Evolutionary conservation across 2,329 filamentous ascomycete species (phyloP).

Genomic region (Clarireedia monteithiana): DNA sequence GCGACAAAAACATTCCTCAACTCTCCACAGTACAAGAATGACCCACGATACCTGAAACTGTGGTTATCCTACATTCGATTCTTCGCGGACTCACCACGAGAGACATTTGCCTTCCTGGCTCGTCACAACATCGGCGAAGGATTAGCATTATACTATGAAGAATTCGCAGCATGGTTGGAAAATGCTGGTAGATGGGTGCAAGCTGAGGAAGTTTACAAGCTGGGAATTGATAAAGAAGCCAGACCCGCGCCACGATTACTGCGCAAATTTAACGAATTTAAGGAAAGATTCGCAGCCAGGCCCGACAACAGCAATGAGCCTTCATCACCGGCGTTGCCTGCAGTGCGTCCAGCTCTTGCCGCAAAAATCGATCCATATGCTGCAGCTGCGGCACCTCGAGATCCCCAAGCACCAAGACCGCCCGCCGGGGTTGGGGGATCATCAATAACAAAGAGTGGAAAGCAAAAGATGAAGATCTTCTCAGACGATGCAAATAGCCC

Average conservation of each 20-base stretch:
- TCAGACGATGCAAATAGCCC: constrained; percentile 60
- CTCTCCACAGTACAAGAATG: constrained; percentile 87
- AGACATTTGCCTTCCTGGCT: constrained; percentile 85
- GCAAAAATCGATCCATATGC: constrained; percentile 81
- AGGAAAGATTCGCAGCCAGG: constrained; percentile 64
- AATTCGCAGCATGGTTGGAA: constrained; percentile 92
- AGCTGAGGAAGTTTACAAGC: constrained; percentile 85
- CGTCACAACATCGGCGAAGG: constrained; percentile 81
- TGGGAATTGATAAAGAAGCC: constrained; percentile 85
- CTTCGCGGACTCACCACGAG: constrained; percentile 87
- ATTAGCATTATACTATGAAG: constrained; percentile 90
- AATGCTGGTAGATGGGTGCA: constrained; percentile 75
- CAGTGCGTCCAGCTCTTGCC: constrained; percentile 72
- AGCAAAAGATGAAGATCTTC: constrained; percentile 85
- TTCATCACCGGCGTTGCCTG: constrained; percentile 79
- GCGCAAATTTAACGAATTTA: constrained; percentile 89
- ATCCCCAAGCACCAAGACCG: constrained; percentile 58
- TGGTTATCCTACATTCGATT: constrained; percentile 93
- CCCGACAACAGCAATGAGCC: constrained; percentile 58
- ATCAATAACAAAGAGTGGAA: constrained; percentile 54
- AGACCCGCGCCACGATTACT: constrained; percentile 71
- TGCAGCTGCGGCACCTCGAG: constrained; percentile 36
- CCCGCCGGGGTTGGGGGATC: constrained; percentile 39
- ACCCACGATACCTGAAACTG: constrained; percentile 84
- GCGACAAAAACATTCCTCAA: constrained; percentile 84